Conservation (phyloP, 2,329 filamentous ascomycete species). For the Sporothrix protearum region DNA sequence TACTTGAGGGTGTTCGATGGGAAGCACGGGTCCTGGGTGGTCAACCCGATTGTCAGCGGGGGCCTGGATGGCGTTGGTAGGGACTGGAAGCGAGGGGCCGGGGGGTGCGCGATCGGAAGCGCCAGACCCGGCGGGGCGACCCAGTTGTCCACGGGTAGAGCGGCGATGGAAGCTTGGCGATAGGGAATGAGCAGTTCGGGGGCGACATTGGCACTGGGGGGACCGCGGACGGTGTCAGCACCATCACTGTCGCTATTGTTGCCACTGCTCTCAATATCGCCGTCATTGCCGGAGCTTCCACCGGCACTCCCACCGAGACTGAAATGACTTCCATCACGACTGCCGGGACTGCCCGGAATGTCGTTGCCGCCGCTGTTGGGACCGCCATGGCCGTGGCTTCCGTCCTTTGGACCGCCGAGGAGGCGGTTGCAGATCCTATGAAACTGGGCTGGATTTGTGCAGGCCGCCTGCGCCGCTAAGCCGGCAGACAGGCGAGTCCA, state of each 20-base stretch:
- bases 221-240: not conserved
- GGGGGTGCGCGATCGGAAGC: not conserved
- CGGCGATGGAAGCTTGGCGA: not conserved
- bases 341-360: not conserved
- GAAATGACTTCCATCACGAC: not conserved
- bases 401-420: not conserved
- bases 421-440: not conserved
- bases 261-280: not conserved
- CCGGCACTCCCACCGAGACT: not conserved
- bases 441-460: not conserved
- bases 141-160: not conserved
- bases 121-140: not conserved
- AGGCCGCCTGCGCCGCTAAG: not conserved
- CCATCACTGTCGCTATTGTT: not conserved
- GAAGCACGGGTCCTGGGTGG: not conserved
- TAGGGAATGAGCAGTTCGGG: not conserved
- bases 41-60: not conserved
- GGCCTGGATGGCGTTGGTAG: not conserved
- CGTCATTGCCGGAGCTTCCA: not conserved
- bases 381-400: not conserved
- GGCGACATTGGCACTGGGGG: not conserved
- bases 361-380: no score
- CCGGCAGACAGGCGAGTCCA: not conserved
- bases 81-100: not conserved
- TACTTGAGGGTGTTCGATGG: not conserved